Percentiles rank a stretch among this genome's conserved stretches.
Evolutionary conservation across 176 grass and related monocot species (phyloP).

Genomic region (sorghum (Sorghum bicolor)): Sorghum_bicolor_NCBIv3 NC_012873.2:59869501-59870000

Average conservation of each 20-base stretch:
- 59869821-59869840: not conserved
- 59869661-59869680: not conserved
- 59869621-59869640: not conserved
- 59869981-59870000: no score
- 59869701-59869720: not conserved
- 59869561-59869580: not conserved
- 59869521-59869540: not conserved
- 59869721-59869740: not conserved
- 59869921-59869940: not conserved
- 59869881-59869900: not conserved
- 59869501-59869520: not conserved
- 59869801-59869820: not conserved
- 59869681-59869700: not conserved
- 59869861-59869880: conserved; percentile 4
- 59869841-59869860: not conserved
- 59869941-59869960: conserved; percentile 18
- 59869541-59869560: not conserved
- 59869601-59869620: not conserved
- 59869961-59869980: not conserved
- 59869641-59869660: not conserved
- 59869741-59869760: conserved; percentile 7
- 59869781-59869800: no score
- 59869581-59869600: not conserved
- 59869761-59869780: not conserved
- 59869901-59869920: no score